Evolutionary conservation across 352 stramenopile species (phyloP), one percentile per base, ranked within the genome.

Genomic region (Pilasporangium apinafurcum): DNA sequence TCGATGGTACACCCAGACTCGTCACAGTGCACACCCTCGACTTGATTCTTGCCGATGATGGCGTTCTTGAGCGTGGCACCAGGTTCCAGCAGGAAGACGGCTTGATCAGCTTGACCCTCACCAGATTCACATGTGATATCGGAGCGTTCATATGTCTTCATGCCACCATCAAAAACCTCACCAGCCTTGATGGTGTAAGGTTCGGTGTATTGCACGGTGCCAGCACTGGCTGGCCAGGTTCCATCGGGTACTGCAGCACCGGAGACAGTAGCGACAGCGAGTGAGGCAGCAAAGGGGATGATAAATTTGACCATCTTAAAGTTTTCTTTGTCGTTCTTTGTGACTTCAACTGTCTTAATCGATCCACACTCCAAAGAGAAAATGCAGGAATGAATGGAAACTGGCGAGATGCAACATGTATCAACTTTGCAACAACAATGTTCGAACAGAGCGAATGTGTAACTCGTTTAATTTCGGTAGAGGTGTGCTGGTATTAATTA

Each of bases 91-190:
- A 53, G 4, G 40, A 59, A 59, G 6, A 66, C 33, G 16, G 51
- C 47, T 16, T 47, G 34, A 30, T 62, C 56, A 13, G 39, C 33
- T 24, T 59, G 39, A 20, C 33, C 36, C 20, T 52, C 24, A 17
- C 47, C n/a, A n/a, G n/a, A n/a, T n/a, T n/a, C n/a, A n/a, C n/a
- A 48, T 32, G 14, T 7, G 37, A 44, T 16, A 17, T 44, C 31
- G 37, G 37, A 44, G 22, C 47, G 30, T 22, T 69, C 53, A 35
- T 56, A 63, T 10, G 40, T 65, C 45, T 65, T 58, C 49, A 58
- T 58, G 18, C 52, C 40, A 18, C 61, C 61, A 20, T 67, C 61
- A 36, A 66, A 66, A 13, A 42, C 33, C n/a, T 32, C 28, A 20
- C 45, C 55, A 1, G 29, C 35, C 27, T 50, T 46, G 32, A 64